Conservation (phyloP, 192 early-diverging fungal genomes). For the Coemansia sp. region DNA sequence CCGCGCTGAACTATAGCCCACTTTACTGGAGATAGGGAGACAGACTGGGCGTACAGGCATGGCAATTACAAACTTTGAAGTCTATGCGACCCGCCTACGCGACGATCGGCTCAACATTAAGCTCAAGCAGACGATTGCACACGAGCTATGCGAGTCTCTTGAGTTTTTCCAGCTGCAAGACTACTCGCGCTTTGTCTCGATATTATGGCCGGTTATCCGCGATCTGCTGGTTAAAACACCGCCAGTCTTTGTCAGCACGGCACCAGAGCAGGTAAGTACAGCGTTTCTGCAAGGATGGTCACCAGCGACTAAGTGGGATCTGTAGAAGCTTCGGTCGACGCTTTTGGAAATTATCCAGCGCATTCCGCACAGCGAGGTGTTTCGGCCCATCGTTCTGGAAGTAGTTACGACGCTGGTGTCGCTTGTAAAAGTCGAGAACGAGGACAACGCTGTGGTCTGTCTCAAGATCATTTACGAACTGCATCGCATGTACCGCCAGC, state of each 20-base stretch:
- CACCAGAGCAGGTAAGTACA: conserved; percentile 64
- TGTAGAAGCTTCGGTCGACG: conserved; percentile 80
- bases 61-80: conserved; percentile 55
- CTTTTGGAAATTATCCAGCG: conserved; percentile 92
- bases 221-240: conserved; percentile 69
- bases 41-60: conserved; percentile 2
- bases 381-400: conserved; percentile 72
- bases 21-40: too few relatives aligned
- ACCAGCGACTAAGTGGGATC: too few relatives aligned
- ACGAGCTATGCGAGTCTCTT: conserved; percentile 85
- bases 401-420: conserved; percentile 73
- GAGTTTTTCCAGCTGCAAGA: conserved; percentile 88
- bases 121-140: conserved; percentile 77
- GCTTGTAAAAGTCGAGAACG: conserved; percentile 86
- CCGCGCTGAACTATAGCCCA: too few relatives aligned
- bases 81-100: conserved; percentile 55
- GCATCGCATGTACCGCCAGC: conserved; percentile 79
- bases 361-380: conserved; percentile 83
- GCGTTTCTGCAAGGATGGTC: too few relatives aligned
- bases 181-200: conserved; percentile 71
- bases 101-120: conserved; percentile 55
- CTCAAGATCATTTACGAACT: conserved; percentile 95
- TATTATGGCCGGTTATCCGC: conserved; percentile 80
- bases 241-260: conserved; percentile 71
- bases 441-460: conserved; percentile 94